phyloP scores from a whole-genome alignment of 306 rosid species.

The Glycine soja region DNA sequence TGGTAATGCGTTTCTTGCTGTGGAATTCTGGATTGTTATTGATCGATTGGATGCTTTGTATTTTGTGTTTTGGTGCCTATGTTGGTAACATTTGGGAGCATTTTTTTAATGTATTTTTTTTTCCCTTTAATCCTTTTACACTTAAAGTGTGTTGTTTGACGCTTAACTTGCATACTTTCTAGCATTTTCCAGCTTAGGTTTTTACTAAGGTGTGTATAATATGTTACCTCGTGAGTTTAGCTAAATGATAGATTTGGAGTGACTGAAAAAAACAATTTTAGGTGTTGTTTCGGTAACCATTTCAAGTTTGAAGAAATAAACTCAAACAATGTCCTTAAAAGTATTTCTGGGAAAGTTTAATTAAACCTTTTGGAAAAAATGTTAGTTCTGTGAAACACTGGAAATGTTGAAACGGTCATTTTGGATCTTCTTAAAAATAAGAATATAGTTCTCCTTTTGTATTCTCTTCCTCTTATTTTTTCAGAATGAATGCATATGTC shows the following conservation, averaged over 20 bases:
- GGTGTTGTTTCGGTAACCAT: conserved; percentile 14
- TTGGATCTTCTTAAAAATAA: conserved; percentile 8
- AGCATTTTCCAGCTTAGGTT: neutral
- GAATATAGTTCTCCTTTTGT: neutral
- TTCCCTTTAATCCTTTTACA: neutral
- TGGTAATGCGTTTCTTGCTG: conserved; percentile 21
- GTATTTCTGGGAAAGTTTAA: neutral
- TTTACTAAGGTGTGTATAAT: neutral
- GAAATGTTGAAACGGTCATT: conserved; percentile 7
- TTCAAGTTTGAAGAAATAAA: conserved; percentile 23
- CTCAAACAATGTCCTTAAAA: conserved; percentile 1
- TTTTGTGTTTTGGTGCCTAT: neutral
- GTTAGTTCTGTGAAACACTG: neutral
- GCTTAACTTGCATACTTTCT: neutral
- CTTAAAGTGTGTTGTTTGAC: neutral
- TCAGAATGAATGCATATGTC: too few relatives aligned
- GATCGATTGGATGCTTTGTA: neutral
- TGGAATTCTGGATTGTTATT: too few relatives aligned
- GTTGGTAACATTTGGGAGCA: neutral
- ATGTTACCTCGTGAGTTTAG: neutral
- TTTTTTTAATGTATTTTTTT: neutral
- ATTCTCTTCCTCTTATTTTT: too few relatives aligned
- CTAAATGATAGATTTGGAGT: neutral
- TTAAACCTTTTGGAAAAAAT: too few relatives aligned
- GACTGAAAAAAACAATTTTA: neutral